Percentiles rank a stretch among this genome's conserved stretches.
Conservation (phyloP, 768 basidiomycete species). For the Lactifluus subvellereus region DNA sequence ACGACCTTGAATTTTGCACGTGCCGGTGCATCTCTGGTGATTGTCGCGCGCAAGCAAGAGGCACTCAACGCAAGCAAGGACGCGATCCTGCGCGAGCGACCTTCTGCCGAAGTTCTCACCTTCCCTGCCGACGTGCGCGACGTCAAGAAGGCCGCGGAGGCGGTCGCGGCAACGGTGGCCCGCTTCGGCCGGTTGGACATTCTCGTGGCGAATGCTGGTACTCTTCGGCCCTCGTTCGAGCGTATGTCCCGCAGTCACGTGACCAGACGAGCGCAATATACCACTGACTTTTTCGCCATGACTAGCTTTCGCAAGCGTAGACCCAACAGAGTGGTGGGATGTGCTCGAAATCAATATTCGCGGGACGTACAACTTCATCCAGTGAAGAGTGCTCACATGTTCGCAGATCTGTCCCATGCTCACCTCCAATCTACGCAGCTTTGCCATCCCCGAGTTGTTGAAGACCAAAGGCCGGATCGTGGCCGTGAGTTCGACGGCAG, state of each 20-base stretch:
- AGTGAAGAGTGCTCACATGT: neutral
- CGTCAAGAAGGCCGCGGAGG: neutral
- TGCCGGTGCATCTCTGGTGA: conserved; percentile 21
- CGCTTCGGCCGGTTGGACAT: neutral
- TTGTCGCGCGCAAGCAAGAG: neutral
- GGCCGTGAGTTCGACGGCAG: neutral
- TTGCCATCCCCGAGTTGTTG: neutral
- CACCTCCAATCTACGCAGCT: neutral
- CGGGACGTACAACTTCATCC: conserved; percentile 8
- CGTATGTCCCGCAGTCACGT: neutral
- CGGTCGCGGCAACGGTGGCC: neutral
- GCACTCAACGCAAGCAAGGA: neutral
- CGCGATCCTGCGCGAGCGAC: neutral
- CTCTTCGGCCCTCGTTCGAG: neutral
- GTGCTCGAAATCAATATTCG: conserved; percentile 4
- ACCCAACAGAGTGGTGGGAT: neutral
- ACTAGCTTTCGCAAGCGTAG: neutral
- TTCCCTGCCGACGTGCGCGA: too few species aligned
- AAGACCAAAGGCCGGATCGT: conserved; percentile 6
- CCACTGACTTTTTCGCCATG: neutral
- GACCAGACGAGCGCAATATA: too few species aligned
- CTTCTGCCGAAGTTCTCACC: neutral
- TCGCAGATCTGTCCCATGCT: neutral
- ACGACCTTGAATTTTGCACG: conserved; percentile 6
- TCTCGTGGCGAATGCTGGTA: conserved; percentile 12